Base-by-base conservation (phyloP, 176 grass and related monocot genomes). In the Themeda triandra region DNA sequence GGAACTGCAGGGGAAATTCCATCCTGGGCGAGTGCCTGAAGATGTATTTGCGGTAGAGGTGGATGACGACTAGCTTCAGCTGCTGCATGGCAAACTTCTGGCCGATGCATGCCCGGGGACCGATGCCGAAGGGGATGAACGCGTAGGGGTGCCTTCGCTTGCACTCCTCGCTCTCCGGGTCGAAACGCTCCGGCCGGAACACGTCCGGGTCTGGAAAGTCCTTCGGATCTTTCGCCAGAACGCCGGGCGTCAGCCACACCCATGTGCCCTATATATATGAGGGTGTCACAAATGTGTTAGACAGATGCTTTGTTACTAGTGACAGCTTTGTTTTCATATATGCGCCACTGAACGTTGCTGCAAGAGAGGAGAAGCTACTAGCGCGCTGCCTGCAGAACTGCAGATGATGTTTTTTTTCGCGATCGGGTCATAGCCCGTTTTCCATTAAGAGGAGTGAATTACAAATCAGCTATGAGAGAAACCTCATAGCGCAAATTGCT, bases 121-220 rank as follows among this genome's bases (percentile, higher is more conserved):
- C 94, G 23, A 93, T 67, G 21, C 94, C 91, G 25, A 96, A 97
- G 13, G 94, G 94, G 23, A 93, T 93, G 89, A 90, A 88, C 0
- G 89, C 87, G 15, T 92, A 93, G 4, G 94, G 94, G 58, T 97
- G 91, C 75, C 89, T 85, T 7, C 10, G 13, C 77, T 85, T 86
- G 41, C 86, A 82, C 46, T 96, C 91, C 12, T 92, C 77, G 35
- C 67, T 71, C 17, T 63, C 76, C 0, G 88, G 91, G 33, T 92
- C 83, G 10, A 96, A 96, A 29, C 88, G 46, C 68, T 91, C 91
- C 0, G 91, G 91, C 13, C 67, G 80, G 31, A 92, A 92, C 31
- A 70, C 36, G 21, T 87, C 10, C 3, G 94, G 88, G 1, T 92
- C 84, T 0, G 91, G 73, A 21, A 97, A 97, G 0, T 93, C 12